Evolutionary conservation across 164 flowering plant genomes (phyloP), one percentile per base, ranked within the genome.

Genomic region (Cinnamomum chago): DNA sequence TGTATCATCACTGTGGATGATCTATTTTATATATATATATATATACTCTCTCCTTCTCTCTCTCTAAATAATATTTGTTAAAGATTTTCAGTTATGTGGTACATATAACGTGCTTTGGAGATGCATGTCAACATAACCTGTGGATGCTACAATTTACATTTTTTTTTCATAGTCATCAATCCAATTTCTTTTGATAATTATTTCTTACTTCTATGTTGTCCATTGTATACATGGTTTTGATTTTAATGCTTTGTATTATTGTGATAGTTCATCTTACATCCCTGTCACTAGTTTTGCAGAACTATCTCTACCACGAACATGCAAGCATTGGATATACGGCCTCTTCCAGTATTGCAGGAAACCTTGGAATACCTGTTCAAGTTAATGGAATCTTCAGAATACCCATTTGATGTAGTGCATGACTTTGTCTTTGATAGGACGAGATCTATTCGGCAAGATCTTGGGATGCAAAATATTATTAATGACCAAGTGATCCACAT

Each of bases 371-470:
- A 92, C 81, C 86, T 92, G 71, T 65, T 89, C 50, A 81, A 69
- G 78, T 77, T 94, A 74, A 68, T 86, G 79, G 85, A 87, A 58
- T 84, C 91, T 27, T 74, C 81, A 2, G 88, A 85, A 7, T 83
- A 84, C 76, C 86, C 93, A 35, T 95, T 88, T 86, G 92, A 90
- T 82, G 88, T 87, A 68, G 81, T 92, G 74, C 92, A 93, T 82
- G 94, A 92, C 76, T 93, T 95, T 76, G 77, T 95, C 66, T 95
- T 90, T 83, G 97, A 95, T 78, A 86, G 98, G 83, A 90, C 90
- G 70, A 84, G 98, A 79, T 92, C 97, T 51, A 90, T 93, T 71
- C 86, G 97, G 69, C 98, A 95, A 84, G 98, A 95, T 81, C 88
- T 95, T 47, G 82, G 86, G 84, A 88, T 95, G 89, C 98, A 95